Evolutionary conservation across 2,329 filamentous ascomycete species (phyloP), one percentile per base, ranked within the genome.

Genomic region (Neocatenulostroma microsporum): DNA sequence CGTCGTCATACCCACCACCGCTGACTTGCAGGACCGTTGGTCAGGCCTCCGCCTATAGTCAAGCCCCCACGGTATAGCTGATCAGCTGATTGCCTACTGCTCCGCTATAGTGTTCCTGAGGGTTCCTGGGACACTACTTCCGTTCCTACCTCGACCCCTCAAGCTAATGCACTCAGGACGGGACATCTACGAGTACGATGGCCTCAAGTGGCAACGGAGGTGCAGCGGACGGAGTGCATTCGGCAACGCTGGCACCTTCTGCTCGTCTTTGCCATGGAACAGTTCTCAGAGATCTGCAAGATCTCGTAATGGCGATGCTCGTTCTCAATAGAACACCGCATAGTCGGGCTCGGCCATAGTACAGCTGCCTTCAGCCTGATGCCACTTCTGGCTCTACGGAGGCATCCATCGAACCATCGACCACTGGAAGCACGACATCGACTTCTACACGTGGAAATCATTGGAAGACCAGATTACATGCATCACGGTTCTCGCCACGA

Each of bases 281-380:
- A 20, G 36, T 21, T 31, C 21, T 27, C 15, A 21, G 21, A 9
- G 18, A 26, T 10, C 28, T 20, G n/a, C 35, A 37, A 3, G 29
- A 14, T 24, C 24, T 21, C 11, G 12, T 19, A 7, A 25, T 15
- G 3, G 23, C 31, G 23, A 17, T n/a, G 23, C 12, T 20, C 18
- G 20, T 10, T 20, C 21, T 21, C 36, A 38, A 38, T 38, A 14
- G 18, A 32, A 13, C 36, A 38, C 36, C 27, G 36, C 36, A 38
- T 29, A 33, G 11, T 23, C 14, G 36, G 2, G 21, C 19, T 21
- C 30, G 15, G 30, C 18, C 30, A 21, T 32, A 5, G 18, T 21
- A 20, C 6, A 32, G 18, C n/a, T 20, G 15, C 20, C 11, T 12
- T 17, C 10, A 10, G 19, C 9, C 9, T 32, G 30, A 28, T 25